Evolutionary conservation across 805 yeast genomes (phyloP).

Genomic region (Saturnispora quitensis): DNA sequence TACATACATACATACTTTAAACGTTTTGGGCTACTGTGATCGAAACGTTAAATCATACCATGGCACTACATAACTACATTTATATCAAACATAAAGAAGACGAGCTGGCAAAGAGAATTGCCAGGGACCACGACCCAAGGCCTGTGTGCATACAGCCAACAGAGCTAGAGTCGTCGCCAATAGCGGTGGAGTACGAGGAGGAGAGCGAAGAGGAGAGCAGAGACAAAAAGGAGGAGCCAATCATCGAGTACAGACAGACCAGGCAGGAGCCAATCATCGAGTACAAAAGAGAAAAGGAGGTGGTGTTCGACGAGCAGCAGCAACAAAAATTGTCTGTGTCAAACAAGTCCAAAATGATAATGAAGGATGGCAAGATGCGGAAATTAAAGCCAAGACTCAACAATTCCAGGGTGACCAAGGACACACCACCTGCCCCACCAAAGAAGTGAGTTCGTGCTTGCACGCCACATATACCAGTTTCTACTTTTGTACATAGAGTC

Average conservation of each 20-base stretch:
- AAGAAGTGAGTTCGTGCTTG: not conserved
- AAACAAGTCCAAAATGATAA: constrained; percentile 5
- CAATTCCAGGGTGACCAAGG: not conserved
- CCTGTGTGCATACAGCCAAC: constrained; percentile 11
- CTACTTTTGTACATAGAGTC: not conserved
- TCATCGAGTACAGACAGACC: not conserved
- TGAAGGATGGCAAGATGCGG: constrained; percentile 13
- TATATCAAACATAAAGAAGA: constrained; percentile 34
- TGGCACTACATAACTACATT: constrained; percentile 39
- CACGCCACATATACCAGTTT: not conserved
- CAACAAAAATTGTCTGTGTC: not conserved
- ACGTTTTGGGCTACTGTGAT: not conserved
- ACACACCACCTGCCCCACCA: not conserved
- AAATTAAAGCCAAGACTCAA: constrained; percentile 12
- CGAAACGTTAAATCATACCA: constrained; percentile 7
- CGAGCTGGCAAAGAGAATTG: constrained; percentile 28
- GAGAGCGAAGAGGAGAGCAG: not conserved
- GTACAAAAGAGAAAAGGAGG: not conserved
- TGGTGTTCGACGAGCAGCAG: constrained; percentile 5
- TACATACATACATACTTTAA: not conserved
- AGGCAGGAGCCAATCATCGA: not conserved
- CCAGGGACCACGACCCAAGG: constrained; percentile 28
- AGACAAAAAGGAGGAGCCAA: not conserved
- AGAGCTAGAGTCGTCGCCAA: not conserved
- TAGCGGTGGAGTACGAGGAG: constrained; percentile 5